These are phyloP conservation scores for Achaetomiella virescens DNA, from an alignment of 495 filamentous ascomycete genomes.

Conservation along the genomic window DNA sequence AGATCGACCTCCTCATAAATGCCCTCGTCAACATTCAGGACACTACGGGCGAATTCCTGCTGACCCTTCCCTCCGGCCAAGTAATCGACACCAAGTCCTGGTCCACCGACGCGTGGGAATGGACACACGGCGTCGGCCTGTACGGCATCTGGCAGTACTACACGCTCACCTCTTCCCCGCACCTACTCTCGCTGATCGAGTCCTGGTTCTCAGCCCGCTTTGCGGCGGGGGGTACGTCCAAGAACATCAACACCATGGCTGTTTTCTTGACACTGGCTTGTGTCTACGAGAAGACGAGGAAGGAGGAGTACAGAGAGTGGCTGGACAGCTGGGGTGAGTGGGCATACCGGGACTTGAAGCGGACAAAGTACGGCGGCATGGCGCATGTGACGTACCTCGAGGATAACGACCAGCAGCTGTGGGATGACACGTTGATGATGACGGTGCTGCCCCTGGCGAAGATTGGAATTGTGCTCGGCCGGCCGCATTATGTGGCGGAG, in stretches of 20 bases:
- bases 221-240: constrained; percentile 61
- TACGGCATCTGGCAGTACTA: constrained; percentile 77
- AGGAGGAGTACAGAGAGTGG: constrained; percentile 58
- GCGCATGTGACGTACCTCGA: constrained; percentile 64
- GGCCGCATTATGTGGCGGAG: constrained; percentile 63
- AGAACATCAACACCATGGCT: constrained; percentile 79
- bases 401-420: constrained; percentile 61
- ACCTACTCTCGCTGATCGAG: constrained; percentile 55
- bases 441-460: constrained; percentile 69
- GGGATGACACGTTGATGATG: constrained; percentile 81
- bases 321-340: constrained; percentile 70
- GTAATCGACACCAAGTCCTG: constrained; percentile 76
- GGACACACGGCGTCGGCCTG: constrained; percentile 72
- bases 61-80: constrained; percentile 59
- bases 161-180: constrained; percentile 51
- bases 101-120: constrained; percentile 74
- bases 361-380: constrained; percentile 66
- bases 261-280: constrained; percentile 65
- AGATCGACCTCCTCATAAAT: constrained; percentile 55
- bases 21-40: constrained; percentile 67
- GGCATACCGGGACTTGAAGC: constrained; percentile 64
- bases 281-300: constrained; percentile 60
- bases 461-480: constrained; percentile 58
- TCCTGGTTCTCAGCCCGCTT: constrained; percentile 63
- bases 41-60: constrained; percentile 59